phyloP scores from a whole-genome alignment of 352 stramenopile genomes.

The Phytophthora syringae region DNA sequence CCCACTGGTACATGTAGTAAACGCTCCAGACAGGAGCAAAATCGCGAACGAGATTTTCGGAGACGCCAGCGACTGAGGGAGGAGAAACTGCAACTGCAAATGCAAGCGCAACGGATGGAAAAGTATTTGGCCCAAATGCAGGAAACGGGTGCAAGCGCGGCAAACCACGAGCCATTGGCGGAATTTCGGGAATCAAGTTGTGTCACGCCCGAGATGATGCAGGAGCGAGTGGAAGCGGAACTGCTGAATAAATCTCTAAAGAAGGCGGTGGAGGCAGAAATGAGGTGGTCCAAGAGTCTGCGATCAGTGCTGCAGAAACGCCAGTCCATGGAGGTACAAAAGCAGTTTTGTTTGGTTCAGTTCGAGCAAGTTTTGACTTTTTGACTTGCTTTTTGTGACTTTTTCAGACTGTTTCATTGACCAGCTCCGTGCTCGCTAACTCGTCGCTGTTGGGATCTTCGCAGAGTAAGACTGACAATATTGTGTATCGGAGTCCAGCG shows the following conservation, averaged over 20 bases:
- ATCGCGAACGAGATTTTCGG: constrained; percentile 25
- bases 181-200: constrained; percentile 11
- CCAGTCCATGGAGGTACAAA: constrained; percentile 29
- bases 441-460: constrained; percentile 5
- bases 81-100: constrained; percentile 30
- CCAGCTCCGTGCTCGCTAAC: constrained; percentile 19
- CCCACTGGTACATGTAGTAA: constrained; percentile 1
- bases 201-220: constrained; percentile 15
- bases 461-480: constrained; percentile 6
- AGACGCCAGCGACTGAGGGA: constrained; percentile 27
- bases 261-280: constrained; percentile 21
- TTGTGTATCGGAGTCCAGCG: neutral
- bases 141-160: neutral
- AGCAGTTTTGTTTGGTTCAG: no score
- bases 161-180: neutral
- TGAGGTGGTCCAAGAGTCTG: constrained; percentile 33
- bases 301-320: constrained; percentile 22
- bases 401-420: constrained; percentile 29
- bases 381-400: neutral
- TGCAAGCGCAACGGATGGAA: constrained; percentile 30
- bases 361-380: no score
- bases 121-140: constrained; percentile 19
- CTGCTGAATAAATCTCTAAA: constrained; percentile 23
- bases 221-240: constrained; percentile 21
- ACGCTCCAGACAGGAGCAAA: constrained; percentile 15